Conservation (phyloP, 1,284 basidiomycete genomes). For the Naganishia sp. region DNA sequence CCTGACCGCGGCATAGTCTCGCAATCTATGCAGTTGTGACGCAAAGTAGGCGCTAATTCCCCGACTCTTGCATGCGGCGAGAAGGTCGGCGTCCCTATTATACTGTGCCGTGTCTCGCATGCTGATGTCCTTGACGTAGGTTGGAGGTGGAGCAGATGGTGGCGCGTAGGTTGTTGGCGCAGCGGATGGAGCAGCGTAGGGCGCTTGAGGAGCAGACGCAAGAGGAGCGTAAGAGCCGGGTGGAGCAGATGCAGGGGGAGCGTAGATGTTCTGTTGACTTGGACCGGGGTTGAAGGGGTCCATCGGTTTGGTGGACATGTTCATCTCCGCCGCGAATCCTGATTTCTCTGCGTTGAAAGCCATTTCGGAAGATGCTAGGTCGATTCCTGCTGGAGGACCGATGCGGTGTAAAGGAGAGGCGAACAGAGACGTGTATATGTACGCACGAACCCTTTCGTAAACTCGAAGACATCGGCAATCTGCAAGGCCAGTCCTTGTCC, state of each 20-base stretch:
- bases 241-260: background rate
- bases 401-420: background rate
- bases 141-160: slow-evolving; percentile 30
- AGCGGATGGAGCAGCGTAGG: background rate
- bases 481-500: background rate
- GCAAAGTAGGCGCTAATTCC: slow-evolving; percentile 38
- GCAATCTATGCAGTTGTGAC: slow-evolving; percentile 34
- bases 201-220: background rate
- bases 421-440: too few relatives aligned
- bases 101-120: slow-evolving; percentile 36
- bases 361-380: background rate
- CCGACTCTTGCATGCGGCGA: slow-evolving; percentile 34
- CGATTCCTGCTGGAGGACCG: background rate
- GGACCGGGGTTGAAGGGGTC: background rate
- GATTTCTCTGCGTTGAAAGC: slow-evolving; percentile 13
- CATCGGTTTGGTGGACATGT: slow-evolving; percentile 13
- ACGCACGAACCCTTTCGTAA: background rate
- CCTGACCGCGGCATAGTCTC: slow-evolving; percentile 36
- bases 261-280: background rate
- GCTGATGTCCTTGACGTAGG: slow-evolving; percentile 36
- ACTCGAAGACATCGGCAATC: background rate
- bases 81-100: slow-evolving; percentile 34
- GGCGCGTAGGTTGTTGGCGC: slow-evolving; percentile 7
- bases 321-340: slow-evolving; percentile 2
- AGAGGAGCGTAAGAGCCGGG: slow-evolving; percentile 2